Base-by-base conservation (phyloP, 140 eudicot genomes). In the Oenanthe javanica region DNA sequence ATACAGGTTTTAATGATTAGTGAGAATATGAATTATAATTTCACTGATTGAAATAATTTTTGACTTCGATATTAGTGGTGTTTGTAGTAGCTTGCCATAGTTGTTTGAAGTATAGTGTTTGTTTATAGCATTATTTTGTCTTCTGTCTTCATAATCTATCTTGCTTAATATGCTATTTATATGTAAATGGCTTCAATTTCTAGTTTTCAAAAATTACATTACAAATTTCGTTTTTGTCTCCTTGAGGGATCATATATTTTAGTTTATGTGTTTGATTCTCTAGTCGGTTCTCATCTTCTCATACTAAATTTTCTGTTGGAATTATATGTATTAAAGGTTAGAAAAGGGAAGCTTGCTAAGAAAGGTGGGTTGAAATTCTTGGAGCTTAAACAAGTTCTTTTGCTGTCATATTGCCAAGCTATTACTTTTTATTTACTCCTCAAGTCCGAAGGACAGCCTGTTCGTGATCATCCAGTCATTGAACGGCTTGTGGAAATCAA, bases 381-480 rank as follows among this genome's bases (percentile, higher is more conserved):
- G 85, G 99, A 95, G 90, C 83, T 95, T 80, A 95, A 95, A 79
- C 89, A 87, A 81, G 90, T 86, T 14, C 89, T 95, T 75, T 77
- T 95, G 86, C 86, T 89, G 76, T 86, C 92, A 10, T 92, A 87
- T 86, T 86, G 95, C 83, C 99, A 95, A 87, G 93, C 99, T 72
- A 95, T 95, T 64, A 86, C 96, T 73, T 95, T 92, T 77, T 89
- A 92, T 81, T 96, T 92, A 88, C 97, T 95, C 82, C 94, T 95
- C 80, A 95, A 92, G 80, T 90, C 99, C 69, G 97, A 95, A 87
- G 99, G 99, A 73, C 95, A 85, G 73, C 82, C 91, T 72, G 97
- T 89, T 79, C 97, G 86, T 79, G 99, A 95, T 87, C 97, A 95
- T 89, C 99, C 97, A 36, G 96, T 95, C 82, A 86, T 92, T 88